These are phyloP conservation scores for Typha latifolia DNA, from an alignment of 176 grass and related monocot species.

Conservation along the genomic window DNA sequence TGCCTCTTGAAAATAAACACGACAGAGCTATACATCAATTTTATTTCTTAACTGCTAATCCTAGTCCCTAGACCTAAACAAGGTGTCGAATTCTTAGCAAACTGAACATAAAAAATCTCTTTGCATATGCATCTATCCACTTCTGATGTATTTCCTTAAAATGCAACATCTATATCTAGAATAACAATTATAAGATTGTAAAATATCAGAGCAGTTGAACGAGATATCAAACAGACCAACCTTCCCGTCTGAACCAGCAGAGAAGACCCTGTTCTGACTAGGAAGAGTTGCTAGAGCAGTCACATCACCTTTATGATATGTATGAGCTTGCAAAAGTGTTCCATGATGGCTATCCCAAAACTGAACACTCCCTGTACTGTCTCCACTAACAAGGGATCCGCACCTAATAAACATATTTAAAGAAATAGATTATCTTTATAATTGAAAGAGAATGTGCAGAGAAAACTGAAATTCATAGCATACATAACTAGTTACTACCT, in stretches of 20 bases:
- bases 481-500: conserved; percentile 35
- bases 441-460: neutral
- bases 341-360: conserved; percentile 91
- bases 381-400: conserved; percentile 89
- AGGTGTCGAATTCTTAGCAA: too few species aligned
- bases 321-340: conserved; percentile 81
- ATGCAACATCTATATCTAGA: too few species aligned
- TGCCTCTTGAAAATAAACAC: too few species aligned
- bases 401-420: conserved; percentile 38
- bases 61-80: too few species aligned
- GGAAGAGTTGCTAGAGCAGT: conserved; percentile 73
- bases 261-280: conserved; percentile 75
- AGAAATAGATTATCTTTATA: conserved; percentile 19
- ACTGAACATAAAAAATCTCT: too few species aligned
- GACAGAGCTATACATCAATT: neutral
- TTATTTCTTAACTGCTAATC: too few species aligned
- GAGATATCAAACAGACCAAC: conserved; percentile 23
- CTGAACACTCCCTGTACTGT: conserved; percentile 82
- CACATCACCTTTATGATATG: conserved; percentile 77
- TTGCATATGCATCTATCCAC: too few species aligned
- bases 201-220: neutral
- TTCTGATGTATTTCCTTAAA: too few species aligned
- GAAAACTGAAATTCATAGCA: neutral
- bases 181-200: neutral
- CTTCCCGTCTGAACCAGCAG: conserved; percentile 97